These are phyloP conservation scores for Lepidopterella palustris DNA, from an alignment of 495 filamentous ascomycete genomes.

Conservation along the genomic window DNA sequence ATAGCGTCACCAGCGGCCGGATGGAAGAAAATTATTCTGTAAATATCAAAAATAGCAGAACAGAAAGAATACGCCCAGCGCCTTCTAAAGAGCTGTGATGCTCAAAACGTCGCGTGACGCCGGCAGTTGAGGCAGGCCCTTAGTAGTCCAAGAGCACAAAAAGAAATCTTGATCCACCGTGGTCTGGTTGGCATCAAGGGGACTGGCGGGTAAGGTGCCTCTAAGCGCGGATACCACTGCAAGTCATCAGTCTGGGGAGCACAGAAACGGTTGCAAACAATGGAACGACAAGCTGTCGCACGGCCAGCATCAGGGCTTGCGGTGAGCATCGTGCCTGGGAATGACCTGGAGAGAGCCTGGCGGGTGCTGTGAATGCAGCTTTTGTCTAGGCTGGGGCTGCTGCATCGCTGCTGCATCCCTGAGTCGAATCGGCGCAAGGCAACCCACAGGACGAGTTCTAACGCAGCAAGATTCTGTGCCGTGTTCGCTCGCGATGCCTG, in stretches of 20 bases:
- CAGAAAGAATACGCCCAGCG: too few relatives aligned
- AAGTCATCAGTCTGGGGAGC: slow-evolving; percentile 5
- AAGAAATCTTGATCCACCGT: background rate
- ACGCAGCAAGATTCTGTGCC: background rate
- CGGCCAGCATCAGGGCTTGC: background rate
- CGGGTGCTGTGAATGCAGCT: background rate
- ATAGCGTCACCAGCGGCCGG: slow-evolving; percentile 6
- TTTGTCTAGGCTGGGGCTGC: background rate
- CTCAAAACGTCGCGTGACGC: slow-evolving; percentile 10
- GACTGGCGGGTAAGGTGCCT: background rate
- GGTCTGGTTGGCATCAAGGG: background rate
- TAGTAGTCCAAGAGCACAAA: background rate
- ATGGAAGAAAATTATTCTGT: too few relatives aligned
- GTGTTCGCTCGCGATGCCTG: background rate
- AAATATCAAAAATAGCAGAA: too few relatives aligned
- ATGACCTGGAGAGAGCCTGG: background rate
- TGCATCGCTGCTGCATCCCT: background rate
- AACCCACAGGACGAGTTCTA: background rate
- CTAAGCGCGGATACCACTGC: slow-evolving; percentile 4
- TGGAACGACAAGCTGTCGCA: background rate
- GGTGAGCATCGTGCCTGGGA: background rate
- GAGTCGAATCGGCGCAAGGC: background rate
- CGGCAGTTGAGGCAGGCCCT: background rate
- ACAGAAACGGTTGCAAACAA: slow-evolving; percentile 6
- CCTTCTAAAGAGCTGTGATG: background rate